Percentiles rank a stretch among this genome's conserved stretches.
Conservation (phyloP, 140 eudicot genomes). For the Stevia rebaudiana region DNA sequence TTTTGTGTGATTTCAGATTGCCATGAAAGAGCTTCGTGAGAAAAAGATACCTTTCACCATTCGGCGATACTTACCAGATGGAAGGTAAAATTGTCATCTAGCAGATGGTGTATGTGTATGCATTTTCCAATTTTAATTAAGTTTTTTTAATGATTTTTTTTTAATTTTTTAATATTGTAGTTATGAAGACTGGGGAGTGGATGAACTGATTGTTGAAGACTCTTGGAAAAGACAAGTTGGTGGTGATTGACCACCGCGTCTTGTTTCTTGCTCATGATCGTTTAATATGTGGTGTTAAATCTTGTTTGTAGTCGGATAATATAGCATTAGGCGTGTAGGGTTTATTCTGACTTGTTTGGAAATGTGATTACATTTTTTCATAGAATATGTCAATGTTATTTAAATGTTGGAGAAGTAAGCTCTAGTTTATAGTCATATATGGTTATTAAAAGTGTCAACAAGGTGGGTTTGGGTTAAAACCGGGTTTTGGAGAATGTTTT, state of each 20-base stretch:
- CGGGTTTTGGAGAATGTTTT: no score
- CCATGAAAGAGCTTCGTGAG: slow-evolving; percentile 35
- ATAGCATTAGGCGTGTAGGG: not conserved
- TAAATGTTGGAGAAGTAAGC: not conserved
- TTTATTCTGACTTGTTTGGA: not conserved
- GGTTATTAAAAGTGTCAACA: not conserved
- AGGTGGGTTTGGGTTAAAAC: not conserved
- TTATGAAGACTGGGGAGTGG: slow-evolving; percentile 51
- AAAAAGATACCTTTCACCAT: slow-evolving; percentile 33
- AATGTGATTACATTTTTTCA: not conserved
- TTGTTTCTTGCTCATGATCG: not conserved
- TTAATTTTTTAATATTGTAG: slow-evolving; percentile 12
- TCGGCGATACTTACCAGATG: slow-evolving; percentile 28
- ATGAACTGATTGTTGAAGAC: slow-evolving; percentile 41
- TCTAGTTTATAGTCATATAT: not conserved
- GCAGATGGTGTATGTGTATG: not conserved
- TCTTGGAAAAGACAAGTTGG: slow-evolving; percentile 48
- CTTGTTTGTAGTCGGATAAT: not conserved
- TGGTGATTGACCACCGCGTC: not conserved
- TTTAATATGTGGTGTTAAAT: not conserved
- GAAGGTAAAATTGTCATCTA: slow-evolving; percentile 23
- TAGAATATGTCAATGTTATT: slow-evolving; percentile 5
- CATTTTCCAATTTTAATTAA: not conserved
- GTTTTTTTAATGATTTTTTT: not conserved
- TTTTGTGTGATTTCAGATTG: slow-evolving; percentile 13